These are phyloP conservation scores for Pulicaria dysenterica DNA, from an alignment of 129 eudicot species.

Conservation along the genomic window DNA sequence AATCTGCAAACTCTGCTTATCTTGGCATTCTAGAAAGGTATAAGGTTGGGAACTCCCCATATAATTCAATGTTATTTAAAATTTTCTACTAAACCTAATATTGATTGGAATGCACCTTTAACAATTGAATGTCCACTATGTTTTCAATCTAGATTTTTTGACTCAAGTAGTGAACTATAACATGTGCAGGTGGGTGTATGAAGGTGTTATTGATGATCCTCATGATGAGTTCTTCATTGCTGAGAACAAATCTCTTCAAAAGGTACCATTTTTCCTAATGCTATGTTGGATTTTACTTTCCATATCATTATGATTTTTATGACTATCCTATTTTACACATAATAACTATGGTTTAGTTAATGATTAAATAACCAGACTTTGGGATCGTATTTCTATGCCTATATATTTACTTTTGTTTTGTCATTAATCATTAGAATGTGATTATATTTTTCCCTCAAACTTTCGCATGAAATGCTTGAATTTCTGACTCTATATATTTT, in stretches of 20 bases:
- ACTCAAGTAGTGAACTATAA: slow-evolving; percentile 18
- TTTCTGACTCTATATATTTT: slow-evolving; percentile 38
- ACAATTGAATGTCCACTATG: not conserved
- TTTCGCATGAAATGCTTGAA: not conserved
- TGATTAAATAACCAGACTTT: no score
- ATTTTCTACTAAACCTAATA: no score
- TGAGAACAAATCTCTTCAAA: slow-evolving; percentile 85
- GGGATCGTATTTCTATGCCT: no score
- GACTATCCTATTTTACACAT: no score
- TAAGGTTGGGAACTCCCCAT: no score
- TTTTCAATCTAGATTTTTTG: not conserved
- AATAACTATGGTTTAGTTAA: no score
- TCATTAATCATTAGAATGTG: no score
- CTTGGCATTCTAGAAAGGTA: slow-evolving; percentile 97
- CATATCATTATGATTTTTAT: no score
- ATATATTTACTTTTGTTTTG: no score
- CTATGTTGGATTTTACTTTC: slow-evolving; percentile 11
- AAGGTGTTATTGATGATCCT: slow-evolving; percentile 97
- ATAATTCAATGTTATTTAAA: no score
- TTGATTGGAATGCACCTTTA: no score
- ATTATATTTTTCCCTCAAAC: no score
- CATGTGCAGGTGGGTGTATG: slow-evolving; percentile 86
- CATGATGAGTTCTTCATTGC: slow-evolving; percentile 96
- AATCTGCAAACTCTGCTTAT: slow-evolving; percentile 90
- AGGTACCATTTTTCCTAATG: slow-evolving; percentile 48